Evolutionary conservation across 176 grass and related monocot species (phyloP).

Genomic region (Aechmea fasciata): DNA sequence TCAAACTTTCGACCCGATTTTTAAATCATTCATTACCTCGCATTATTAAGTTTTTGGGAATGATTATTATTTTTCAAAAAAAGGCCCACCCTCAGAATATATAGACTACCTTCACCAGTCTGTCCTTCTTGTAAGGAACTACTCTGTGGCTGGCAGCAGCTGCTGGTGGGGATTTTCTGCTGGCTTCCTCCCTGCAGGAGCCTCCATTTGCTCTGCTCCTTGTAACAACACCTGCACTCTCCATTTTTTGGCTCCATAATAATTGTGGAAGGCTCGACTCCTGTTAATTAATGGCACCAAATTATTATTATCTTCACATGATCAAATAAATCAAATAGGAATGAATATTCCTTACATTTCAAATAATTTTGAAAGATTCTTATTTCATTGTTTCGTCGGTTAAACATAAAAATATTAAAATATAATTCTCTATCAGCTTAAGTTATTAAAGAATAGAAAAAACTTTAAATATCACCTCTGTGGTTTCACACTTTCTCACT

Average conservation of each 20-base stretch:
- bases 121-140: slow-evolving; percentile 37
- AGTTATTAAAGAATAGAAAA: no score
- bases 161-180: slow-evolving; percentile 14
- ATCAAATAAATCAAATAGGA: not conserved
- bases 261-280: slow-evolving; percentile 64
- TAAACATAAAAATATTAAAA: no score
- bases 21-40: no score
- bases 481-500: no score
- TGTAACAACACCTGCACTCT: slow-evolving; percentile 17
- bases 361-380: no score
- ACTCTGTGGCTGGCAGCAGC: not conserved
- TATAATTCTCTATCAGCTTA: no score
- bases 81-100: no score
- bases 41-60: no score
- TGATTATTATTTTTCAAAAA: not conserved
- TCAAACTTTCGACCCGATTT: no score
- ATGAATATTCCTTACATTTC: not conserved
- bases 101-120: slow-evolving; percentile 28
- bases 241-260: slow-evolving; percentile 4
- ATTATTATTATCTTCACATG: no score
- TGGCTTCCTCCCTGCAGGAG: slow-evolving; percentile 3
- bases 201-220: slow-evolving; percentile 42
- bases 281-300: slow-evolving; percentile 2
- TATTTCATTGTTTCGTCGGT: no score
- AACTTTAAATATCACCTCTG: no score